Evolutionary conservation across 1,284 basidiomycete genomes (phyloP), one percentile per base, ranked within the genome.

Genomic region (Jaminaea rosea): DNA sequence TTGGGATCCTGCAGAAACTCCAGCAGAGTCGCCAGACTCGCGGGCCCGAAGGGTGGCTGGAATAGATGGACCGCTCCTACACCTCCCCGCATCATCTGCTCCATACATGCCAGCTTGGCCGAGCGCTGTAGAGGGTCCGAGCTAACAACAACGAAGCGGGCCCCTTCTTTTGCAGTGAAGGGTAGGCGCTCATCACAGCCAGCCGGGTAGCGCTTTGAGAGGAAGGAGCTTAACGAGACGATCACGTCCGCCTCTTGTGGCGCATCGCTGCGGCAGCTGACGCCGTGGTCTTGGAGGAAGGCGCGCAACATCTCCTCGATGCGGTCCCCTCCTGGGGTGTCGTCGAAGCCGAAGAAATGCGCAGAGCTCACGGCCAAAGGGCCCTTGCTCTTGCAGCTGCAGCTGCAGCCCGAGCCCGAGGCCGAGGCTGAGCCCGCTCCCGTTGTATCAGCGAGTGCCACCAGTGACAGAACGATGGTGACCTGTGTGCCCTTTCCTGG

Each of bases 1-100:
- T 60, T 50, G 34, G 58, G 53, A 5, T 57, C 55, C 17, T 47
- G 44, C 32, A 66, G 42, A 45, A 58, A 63, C 1, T 49, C 57
- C 31, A 60, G 56, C 50, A 66, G 49, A 26, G 57, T 31, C 28
- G 58, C 47, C 23, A 66, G 27, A 44, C 54, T 47, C 26, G 53
- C 56, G 2, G 57, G 64, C 3, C 64, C 64, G 29, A 65, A 63
- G 8, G 64, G 64, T 55, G 59, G 53, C 21, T 32, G 39, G 46
- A 66, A 49, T 3, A 54, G 41, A 19, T 41, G 41, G 27, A 56
- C 28, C 5, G 50, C 29, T n/a, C n/a, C n/a, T n/a, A n/a, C n/a
- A n/a, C n/a, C n/a, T n/a, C n/a, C n/a, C n/a, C n/a, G n/a, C n/a
- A n/a, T n/a, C 19, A 21, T 13, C 15, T 24, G 23, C 34, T 26